Evolutionary conservation across 371 early-diverging fungal genomes (phyloP).

Genomic region (Mortierella sp.): DNA sequence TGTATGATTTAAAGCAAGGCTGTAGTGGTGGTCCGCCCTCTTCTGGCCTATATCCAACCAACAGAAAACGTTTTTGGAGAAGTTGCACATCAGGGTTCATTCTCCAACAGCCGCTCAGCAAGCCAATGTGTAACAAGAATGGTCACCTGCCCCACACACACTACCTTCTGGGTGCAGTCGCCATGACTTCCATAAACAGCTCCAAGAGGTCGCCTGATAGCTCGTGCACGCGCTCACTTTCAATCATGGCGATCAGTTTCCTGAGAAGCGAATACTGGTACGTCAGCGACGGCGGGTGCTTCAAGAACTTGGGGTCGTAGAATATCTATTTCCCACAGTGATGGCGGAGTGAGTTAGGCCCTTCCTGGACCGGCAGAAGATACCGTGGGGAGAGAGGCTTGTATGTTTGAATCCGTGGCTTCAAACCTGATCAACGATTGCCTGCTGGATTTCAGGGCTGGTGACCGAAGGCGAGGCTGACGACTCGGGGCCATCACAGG

Average conservation of each 20-base stretch:
- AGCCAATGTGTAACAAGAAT: not conserved
- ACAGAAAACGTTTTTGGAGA: not conserved
- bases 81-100: too few species aligned
- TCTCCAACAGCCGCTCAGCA: too few species aligned
- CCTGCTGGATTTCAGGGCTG: slow-evolving; percentile 37
- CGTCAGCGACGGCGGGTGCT: slow-evolving; percentile 40
- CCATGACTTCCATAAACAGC: slow-evolving; percentile 38
- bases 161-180: slow-evolving; percentile 42
- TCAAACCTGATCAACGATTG: slow-evolving; percentile 38
- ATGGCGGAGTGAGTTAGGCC: too few species aligned
- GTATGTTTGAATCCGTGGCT: not conserved
- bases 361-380: too few species aligned
- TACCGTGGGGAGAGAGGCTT: too few species aligned
- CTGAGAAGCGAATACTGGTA: slow-evolving; percentile 45
- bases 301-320: slow-evolving; percentile 29
- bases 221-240: slow-evolving; percentile 25
- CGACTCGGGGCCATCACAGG: not conserved
- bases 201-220: slow-evolving; percentile 38
- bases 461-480: slow-evolving; percentile 13
- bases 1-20: slow-evolving; percentile 49
- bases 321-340: slow-evolving; percentile 25
- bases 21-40: slow-evolving; percentile 44
- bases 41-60: slow-evolving; percentile 24
- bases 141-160: too few species aligned
- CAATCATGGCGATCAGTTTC: slow-evolving; percentile 40